Base-by-base conservation (phyloP, 1,284 basidiomycete genomes). In the Cystobasidium slooffiae region DNA sequence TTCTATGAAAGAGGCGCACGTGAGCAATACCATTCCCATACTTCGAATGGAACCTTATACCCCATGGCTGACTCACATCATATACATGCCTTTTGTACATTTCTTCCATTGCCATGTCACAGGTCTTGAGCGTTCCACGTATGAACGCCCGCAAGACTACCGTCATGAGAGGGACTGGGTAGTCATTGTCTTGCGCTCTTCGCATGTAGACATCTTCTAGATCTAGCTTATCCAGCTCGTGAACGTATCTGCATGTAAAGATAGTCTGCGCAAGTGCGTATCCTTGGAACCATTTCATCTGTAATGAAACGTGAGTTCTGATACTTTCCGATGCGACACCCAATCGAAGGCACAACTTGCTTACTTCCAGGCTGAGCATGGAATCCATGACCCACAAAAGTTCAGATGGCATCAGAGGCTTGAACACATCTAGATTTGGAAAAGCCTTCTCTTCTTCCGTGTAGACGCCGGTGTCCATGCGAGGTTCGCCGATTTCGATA, bases 261-360 rank as follows among this genome's bases (percentile, higher is more conserved):
- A 97, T 87, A 0, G 93, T 93, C 81, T 95, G 93, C 0, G 91
- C 88, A 18, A 97, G 87, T 4, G 90, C 88, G 77, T 90, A 90
- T 47, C 94, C 94, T 6, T 86, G 83, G 80, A 94, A 92, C 90
- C 92, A 97, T 79, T 90, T 88, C 84, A 92, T 90, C 93, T 96
- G 79, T 39, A 75, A 66, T 52, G 6, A 20, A 43, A 20, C 10
- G 53, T 16, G 20, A 24, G 43, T 9, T 37, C 24, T 65, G 44
- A 6, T 51, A 20, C 37, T 18, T 43, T 62, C 31, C 18, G 18
- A 18, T 31, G 53, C 22, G 1, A 9, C 31, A 22, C 0, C 39
- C 64, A 47, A 16, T 4, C 41, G 22, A 31, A 55, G 16, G 24
- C 31, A 22, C 47, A 49, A 14, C 31, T 46, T 55, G 18, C 82